Base-by-base conservation (phyloP, 2,329 filamentous ascomycete genomes). In the Beauveria australis region DNA sequence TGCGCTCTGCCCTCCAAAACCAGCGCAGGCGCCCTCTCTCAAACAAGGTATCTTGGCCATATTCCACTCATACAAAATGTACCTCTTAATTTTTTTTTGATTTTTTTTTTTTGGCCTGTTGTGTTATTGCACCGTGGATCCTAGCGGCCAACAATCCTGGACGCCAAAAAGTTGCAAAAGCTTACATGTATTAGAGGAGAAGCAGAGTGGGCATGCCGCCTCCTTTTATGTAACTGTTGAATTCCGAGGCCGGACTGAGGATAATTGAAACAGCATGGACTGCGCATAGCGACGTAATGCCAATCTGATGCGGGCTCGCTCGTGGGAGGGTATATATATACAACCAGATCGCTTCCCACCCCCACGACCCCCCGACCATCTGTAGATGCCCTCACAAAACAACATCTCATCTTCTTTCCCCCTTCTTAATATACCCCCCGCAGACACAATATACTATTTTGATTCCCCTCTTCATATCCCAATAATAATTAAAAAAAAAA, bases 321-420 rank as follows among this genome's bases (percentile, higher is more conserved):
- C 30, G n/a, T 8, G 40, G 41, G 14, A 22, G n/a, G n/a, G 26
- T 48, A 49, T 57, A 63, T 57, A 63, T 64, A 61, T 61, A 58
- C 60, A 63, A 63, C 61, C 56, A 60, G 53, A 59, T 65, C 61
- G 51, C 56, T 58, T 61, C 53, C 60, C 54, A 58, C 56, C 61
- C 57, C 63, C 8, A n/a, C 62, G 60, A 57, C 57, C 62, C 62
- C 62, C 67, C 68, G 70, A 64, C 24, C 5, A 67, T 69, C 63
- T 66, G 30, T 41, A 49, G 22, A 49, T 41, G 10, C 33, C 54
- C 30, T 49, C 30, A 57, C 54, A 49, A 28, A 7, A 8, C 19
- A 8, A 24, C 14, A 28, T 54, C 9, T 22, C 10, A 44, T 33
- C 40, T 53, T n/a, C 0, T 46, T 40, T 40, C n/a, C 1, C 10